Conservation (phyloP, 2,329 filamentous ascomycete species). For the Neopestalotiopsis rosae region DNA sequence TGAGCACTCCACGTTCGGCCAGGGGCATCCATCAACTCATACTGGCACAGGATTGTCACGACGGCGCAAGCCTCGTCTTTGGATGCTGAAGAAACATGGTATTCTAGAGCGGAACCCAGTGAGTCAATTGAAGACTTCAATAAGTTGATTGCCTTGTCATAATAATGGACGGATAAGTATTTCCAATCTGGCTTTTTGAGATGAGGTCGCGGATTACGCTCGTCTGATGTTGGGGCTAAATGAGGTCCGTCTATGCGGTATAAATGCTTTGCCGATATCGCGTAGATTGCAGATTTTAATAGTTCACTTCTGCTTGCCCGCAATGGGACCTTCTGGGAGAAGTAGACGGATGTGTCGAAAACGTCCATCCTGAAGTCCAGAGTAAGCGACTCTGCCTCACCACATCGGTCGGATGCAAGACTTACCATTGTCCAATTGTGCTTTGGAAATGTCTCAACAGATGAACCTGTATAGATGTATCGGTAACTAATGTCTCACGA, state of each 20-base stretch:
- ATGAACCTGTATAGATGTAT: not conserved
- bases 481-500: not conserved
- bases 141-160: not conserved
- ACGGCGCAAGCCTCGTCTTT: slow-evolving; percentile 64
- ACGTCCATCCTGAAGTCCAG: slow-evolving; percentile 47
- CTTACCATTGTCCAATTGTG: slow-evolving; percentile 23
- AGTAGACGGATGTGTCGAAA: slow-evolving; percentile 62
- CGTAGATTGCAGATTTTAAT: slow-evolving; percentile 59
- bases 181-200: not conserved
- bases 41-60: slow-evolving; percentile 70
- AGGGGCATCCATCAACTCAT: slow-evolving; percentile 71
- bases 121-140: not conserved
- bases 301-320: slow-evolving; percentile 55
- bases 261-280: slow-evolving; percentile 61
- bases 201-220: not conserved
- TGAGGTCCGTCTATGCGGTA: not conserved
- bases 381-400: not conserved
- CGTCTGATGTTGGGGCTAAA: not conserved
- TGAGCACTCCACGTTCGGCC: slow-evolving; percentile 68
- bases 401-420: not conserved
- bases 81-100: not conserved
- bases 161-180: not conserved
- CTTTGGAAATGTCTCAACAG: slow-evolving; percentile 9
- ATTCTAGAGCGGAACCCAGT: not conserved
- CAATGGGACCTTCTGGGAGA: slow-evolving; percentile 63